These are phyloP conservation scores for Rhizopogon sp. DNA, from an alignment of 768 basidiomycete species.

Conservation along the genomic window DNA sequence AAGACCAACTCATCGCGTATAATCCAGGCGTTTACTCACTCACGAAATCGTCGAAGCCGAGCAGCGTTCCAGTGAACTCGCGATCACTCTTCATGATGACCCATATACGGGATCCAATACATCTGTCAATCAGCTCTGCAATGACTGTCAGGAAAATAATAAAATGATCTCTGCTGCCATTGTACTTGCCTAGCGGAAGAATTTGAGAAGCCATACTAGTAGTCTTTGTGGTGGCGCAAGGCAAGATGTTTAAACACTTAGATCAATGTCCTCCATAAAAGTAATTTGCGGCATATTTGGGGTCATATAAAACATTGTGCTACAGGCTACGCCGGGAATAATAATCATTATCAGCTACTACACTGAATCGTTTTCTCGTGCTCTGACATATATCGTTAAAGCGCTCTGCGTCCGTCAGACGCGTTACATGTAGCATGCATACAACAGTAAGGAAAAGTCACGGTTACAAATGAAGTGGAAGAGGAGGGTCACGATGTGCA, in stretches of 20 bases:
- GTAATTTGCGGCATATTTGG: conserved; percentile 1
- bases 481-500: conserved; percentile 4
- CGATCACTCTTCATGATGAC: conserved; percentile 98
- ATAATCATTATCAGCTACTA: conserved; percentile 15
- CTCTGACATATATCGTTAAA: conserved; percentile 15
- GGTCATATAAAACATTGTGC: not conserved
- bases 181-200: conserved; percentile 72
- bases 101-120: conserved; percentile 96
- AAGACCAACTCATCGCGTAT: not conserved
- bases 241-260: not conserved
- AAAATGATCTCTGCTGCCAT: not conserved
- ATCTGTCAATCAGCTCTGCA: conserved; percentile 91
- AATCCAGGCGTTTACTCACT: conserved; percentile 60
- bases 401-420: conserved; percentile 29
- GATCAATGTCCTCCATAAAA: not conserved
- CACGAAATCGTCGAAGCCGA: conserved; percentile 98
- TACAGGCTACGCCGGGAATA: not conserved
- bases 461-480: conserved; percentile 7
- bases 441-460: conserved; percentile 11
- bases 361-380: conserved; percentile 13
- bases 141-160: not conserved
- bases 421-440: conserved; percentile 16
- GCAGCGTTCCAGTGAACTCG: conserved; percentile 91
- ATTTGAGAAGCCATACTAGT: conserved; percentile 83
- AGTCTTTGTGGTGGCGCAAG: not conserved